Conservation (phyloP, 495 filamentous ascomycete genomes). For the Hypomontagnella submonticulosa region DNA sequence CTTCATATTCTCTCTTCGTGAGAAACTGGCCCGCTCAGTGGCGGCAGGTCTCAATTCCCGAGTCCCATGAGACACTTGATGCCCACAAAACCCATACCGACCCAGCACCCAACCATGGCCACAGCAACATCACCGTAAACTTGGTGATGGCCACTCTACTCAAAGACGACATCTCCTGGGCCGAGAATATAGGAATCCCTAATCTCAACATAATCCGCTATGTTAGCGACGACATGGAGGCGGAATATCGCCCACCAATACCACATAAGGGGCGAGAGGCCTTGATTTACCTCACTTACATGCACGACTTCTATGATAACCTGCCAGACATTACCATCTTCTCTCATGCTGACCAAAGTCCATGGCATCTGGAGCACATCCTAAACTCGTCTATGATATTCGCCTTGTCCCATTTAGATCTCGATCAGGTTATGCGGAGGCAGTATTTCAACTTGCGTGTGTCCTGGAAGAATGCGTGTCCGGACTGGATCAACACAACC, state of each 20-base stretch:
- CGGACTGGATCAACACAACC: constrained; percentile 67
- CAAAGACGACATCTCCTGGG: constrained; percentile 71
- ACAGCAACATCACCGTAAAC: constrained; percentile 43
- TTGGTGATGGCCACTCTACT: constrained; percentile 69
- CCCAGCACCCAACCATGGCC: constrained; percentile 1
- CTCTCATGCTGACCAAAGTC: constrained; percentile 72
- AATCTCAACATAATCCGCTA: constrained; percentile 72
- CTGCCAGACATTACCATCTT: constrained; percentile 76
- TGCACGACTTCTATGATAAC: constrained; percentile 76
- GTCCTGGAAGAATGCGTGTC: constrained; percentile 63
- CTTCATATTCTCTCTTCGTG: constrained; percentile 15
- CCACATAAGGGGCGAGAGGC: constrained; percentile 81
- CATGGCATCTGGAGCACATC: constrained; percentile 72
- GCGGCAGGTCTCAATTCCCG: neutral
- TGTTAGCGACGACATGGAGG: constrained; percentile 69
- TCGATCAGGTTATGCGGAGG: constrained; percentile 52
- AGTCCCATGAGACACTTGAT: constrained; percentile 7
- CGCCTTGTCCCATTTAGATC: constrained; percentile 57
- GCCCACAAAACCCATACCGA: constrained; percentile 5
- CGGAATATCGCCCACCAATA: constrained; percentile 70
- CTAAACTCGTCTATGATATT: constrained; percentile 55
- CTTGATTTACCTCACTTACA: constrained; percentile 77
- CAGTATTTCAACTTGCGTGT: constrained; percentile 66
- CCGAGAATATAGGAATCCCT: constrained; percentile 61
- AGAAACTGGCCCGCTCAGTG: constrained; percentile 15